These are phyloP conservation scores for Gaultheria prostrata DNA, from an alignment of 148 eudicot species.

Conservation along the genomic window DNA sequence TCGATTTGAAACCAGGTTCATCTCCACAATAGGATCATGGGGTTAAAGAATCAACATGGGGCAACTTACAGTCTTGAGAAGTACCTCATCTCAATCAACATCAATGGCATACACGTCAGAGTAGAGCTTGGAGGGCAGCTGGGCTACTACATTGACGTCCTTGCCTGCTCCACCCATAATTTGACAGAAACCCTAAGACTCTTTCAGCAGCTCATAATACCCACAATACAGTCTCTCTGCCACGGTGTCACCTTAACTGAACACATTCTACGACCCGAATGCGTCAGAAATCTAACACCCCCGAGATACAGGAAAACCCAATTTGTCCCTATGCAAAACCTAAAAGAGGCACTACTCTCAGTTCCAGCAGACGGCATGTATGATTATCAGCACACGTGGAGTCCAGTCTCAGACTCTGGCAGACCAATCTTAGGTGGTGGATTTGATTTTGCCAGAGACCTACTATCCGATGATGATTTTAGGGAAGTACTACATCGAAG, in stretches of 20 bases:
- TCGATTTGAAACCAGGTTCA: conserved; percentile 53
- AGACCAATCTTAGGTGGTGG: conserved; percentile 46
- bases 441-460: conserved; percentile 79
- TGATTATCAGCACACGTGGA: conserved; percentile 95
- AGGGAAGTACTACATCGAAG: conserved; percentile 81
- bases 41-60: conserved; percentile 72
- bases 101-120: conserved; percentile 76
- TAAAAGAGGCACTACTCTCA: conserved; percentile 79
- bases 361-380: conserved; percentile 90
- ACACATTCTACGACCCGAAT: conserved; percentile 68
- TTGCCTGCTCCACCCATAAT: conserved; percentile 82
- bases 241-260: conserved; percentile 59
- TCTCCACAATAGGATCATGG: conserved; percentile 73
- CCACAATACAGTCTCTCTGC: conserved; percentile 72
- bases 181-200: conserved; percentile 80
- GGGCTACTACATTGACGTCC: conserved; percentile 61
- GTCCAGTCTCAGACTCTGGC: conserved; percentile 59
- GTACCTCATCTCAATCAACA: conserved; percentile 65
- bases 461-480: conserved; percentile 87
- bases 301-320: conserved; percentile 86
- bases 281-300: conserved; percentile 67
- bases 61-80: conserved; percentile 80
- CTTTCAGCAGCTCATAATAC: conserved; percentile 75
- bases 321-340: conserved; percentile 39
- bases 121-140: conserved; percentile 84